These are phyloP conservation scores for Fraxinus dipetala DNA, from an alignment of 305 asterid genomes.

Conservation along the genomic window DNA sequence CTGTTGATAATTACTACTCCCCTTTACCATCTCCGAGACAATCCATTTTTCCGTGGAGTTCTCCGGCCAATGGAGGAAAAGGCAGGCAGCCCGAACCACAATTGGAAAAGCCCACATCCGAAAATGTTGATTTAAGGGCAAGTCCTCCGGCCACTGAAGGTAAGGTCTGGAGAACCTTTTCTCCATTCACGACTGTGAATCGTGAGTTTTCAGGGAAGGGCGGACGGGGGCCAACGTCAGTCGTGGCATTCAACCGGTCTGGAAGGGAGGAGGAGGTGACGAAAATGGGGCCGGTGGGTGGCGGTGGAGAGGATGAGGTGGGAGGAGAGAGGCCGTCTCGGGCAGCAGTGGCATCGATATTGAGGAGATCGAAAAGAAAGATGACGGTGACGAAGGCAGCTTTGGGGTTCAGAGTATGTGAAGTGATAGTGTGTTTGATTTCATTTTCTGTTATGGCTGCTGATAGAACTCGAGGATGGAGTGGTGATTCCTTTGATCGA, in stretches of 20 bases:
- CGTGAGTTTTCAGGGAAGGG: constrained; percentile 20
- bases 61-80: constrained; percentile 19
- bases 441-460: constrained; percentile 73
- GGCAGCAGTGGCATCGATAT: constrained; percentile 31
- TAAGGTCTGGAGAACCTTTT: background rate
- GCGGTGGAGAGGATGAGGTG: constrained; percentile 10
- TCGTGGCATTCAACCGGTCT: constrained; percentile 14
- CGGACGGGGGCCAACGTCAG: background rate
- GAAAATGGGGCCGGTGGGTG: constrained; percentile 8
- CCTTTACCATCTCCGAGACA: background rate
- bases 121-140: background rate
- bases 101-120: background rate
- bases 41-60: constrained; percentile 16
- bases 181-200: constrained; percentile 9
- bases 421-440: constrained; percentile 49
- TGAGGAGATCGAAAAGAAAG: constrained; percentile 48
- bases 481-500: constrained; percentile 85
- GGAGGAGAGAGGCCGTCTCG: constrained; percentile 28
- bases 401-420: constrained; percentile 67
- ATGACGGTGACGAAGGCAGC: constrained; percentile 39
- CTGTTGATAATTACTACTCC: background rate
- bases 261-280: constrained; percentile 22
- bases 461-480: constrained; percentile 86
- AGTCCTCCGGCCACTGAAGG: background rate
- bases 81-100: background rate